Evolutionary conservation across 2,329 filamentous ascomycete genomes (phyloP), one percentile per base, ranked within the genome.

Genomic region (Neurospora crassa): DNA sequence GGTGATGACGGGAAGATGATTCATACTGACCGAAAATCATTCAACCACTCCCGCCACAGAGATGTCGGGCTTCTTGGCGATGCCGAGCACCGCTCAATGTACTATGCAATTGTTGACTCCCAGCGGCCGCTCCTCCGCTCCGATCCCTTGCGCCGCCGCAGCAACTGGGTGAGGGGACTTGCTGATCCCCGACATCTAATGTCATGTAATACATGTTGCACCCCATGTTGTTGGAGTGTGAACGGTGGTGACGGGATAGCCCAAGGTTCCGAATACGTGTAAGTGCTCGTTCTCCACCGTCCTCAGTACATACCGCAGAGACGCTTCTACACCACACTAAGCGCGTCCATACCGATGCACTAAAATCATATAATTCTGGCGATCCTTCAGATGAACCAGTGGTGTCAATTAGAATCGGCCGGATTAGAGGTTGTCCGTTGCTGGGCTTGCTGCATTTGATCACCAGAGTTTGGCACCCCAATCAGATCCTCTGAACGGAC

Each of bases 41-140:
- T 37, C 34, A 37, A 37, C 34, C 34, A 37, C 34, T 37, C 45
- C 45, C 45, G 20, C 24, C 12, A 89, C 82, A 2, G 85, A 83
- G 11, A 85, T 83, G 14, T 87, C 86, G 16, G 87, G 87, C 12
- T 88, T 89, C 72, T 85, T 89, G 6, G 87, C 84, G 2, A 87
- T 82, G 11, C 85, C 79, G 67, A 81, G 77, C 67, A 88, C 72
- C 18, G 76, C 20, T 45, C 34, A 37, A 37, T 37, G 34, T 37
- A 8, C 34, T 40, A 11, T 11, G 10, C 37, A 40, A 8, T 40
- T 11, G 10, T 43, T 24, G 53, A 37, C 53, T 53, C 47, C 47
- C 20, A 53, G 20, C 43, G 43, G 43, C 43, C 45, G 45, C 45
- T 59, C 47, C 45, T 59, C 47, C 47, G 47, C 47, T 18, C 24